Evolutionary conservation across 2,329 filamentous ascomycete species (phyloP), one percentile per base, ranked within the genome.

Genomic region (Colletotrichum sp.): DNA sequence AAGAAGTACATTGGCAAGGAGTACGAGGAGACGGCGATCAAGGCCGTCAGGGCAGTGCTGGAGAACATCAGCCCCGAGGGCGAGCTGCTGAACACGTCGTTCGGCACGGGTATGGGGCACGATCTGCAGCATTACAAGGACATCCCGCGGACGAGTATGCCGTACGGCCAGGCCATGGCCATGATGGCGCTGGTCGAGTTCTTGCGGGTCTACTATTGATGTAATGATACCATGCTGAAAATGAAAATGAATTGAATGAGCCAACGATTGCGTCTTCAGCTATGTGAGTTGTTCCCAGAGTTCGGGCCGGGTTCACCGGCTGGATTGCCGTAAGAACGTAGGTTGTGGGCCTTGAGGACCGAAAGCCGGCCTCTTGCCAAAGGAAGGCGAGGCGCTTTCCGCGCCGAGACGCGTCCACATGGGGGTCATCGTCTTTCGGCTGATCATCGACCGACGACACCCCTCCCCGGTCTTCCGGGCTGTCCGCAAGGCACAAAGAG

Each of bases 101-200:
- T 96, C 81, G 95, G 95, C 1, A 96, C 95, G 1, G 93, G 88
- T 0, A 96, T 96, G 94, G 95, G 95, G 0, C 88, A 91, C 78
- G 89, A 90, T 73, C 83, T 96, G 81, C 91, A 96, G 84, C 94
- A 95, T 83, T 96, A 96, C 81, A 93, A 94, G 83, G 90, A 95
- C 78, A 96, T 96, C 74, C 89, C 92, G 3, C 85, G 93, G 77
- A 96, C 95, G 4, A 94, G 93, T 79, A 96, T 96, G 95, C 95
- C 94, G 8, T 96, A 96, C 80, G 95, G 95, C 0, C 95, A 96
- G 83, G 94, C 94, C 1, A 96, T 96, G 94, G 94, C 94, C 1
- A 95, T 96, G 78, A 95, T 96, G 92, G 92, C 94, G 1, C 83
- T 96, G 78, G 94, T 94, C 0, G 95, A 96, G 84, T 94, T 94